A percentile compares a stretch with the other conserved stretches of the same genome.
These are phyloP conservation scores for Hanseniaspora vineae DNA, from an alignment of 805 yeast species.

Conservation along the genomic window DNA sequence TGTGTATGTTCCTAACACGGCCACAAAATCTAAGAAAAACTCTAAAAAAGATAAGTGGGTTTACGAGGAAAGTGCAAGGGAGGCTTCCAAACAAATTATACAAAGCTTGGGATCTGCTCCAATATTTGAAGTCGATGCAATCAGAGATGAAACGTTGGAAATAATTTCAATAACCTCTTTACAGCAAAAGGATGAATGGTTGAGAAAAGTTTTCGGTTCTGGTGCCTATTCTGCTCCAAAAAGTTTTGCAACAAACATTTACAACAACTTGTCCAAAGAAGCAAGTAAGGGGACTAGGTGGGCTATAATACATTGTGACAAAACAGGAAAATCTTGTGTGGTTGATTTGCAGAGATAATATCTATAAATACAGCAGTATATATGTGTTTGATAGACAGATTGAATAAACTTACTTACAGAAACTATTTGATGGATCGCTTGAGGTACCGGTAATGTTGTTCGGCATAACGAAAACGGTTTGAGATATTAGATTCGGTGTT, in stretches of 20 bases:
- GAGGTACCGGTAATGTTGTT: too few species aligned
- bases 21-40: slow-evolving; percentile 64
- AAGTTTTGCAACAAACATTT: slow-evolving; percentile 65
- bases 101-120: slow-evolving; percentile 53
- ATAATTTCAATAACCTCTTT: slow-evolving; percentile 69
- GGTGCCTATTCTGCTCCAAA: slow-evolving; percentile 68
- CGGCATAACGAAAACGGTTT: too few species aligned
- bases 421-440: background rate
- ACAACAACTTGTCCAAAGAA: slow-evolving; percentile 62
- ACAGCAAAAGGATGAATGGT: slow-evolving; percentile 63
- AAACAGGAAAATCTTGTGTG: slow-evolving; percentile 56
- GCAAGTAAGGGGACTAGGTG: slow-evolving; percentile 56
- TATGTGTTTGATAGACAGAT: background rate
- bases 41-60: slow-evolving; percentile 70
- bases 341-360: slow-evolving; percentile 48
- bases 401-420: background rate
- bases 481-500: too few species aligned
- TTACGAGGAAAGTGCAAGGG: slow-evolving; percentile 57
- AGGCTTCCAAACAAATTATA: slow-evolving; percentile 42
- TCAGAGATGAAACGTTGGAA: slow-evolving; percentile 72
- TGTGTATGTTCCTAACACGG: slow-evolving; percentile 61
- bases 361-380: background rate
- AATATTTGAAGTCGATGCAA: slow-evolving; percentile 60
- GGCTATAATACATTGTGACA: slow-evolving; percentile 70
- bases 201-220: slow-evolving; percentile 65